Evolutionary conservation across 208 protist genomes (phyloP), one percentile per base, ranked within the genome.

Genomic region (Crithidia thermophila): DNA sequence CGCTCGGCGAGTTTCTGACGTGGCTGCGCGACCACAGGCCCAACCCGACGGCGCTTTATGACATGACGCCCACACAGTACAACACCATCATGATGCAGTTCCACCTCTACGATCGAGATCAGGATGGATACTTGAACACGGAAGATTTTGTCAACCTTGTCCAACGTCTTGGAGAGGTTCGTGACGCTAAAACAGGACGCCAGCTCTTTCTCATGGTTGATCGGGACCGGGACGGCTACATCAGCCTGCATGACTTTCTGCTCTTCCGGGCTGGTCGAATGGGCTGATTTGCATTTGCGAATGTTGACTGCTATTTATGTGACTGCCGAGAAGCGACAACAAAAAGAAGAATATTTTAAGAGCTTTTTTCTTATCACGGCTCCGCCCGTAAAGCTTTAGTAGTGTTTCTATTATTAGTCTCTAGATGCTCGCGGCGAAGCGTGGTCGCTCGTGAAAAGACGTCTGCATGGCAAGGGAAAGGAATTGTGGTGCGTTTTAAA

Each of bases 81-180:
- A 89, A 92, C 63, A 87, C 82, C 18, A 79, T 94, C 30, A 90
- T 96, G 87, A 91, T 96, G 79, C 87, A 96, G 66, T 94, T 94
- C 52, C 87, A 78, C 63, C 56, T 51, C 21, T 93, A 90, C 74
- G 85, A 94, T 67, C 55, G 10, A 42, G 75, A 94, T 36, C 78
- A 90, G 40, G 82, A 93, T 57, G 90, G 90, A 5, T 56, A 63
- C 13, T 51, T 94, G 3, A 67, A 81, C n/a, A 45, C 79, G 43
- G 53, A 89, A 20, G 87, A 94, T 30, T 93, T 96, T 67, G 49
- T 66, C 0, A 59, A 62, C 5, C 70, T 95, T 9, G 81, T 82
- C 25, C 34, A 85, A 40, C 49, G 65, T 34, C 23, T 86, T 0
- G 76, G 81, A 20, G 85, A 92, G 21, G 82, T 90, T 30, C 47